These are phyloP conservation scores for Mrakia blollopis DNA, from an alignment of 768 basidiomycete species.

Conservation along the genomic window DNA sequence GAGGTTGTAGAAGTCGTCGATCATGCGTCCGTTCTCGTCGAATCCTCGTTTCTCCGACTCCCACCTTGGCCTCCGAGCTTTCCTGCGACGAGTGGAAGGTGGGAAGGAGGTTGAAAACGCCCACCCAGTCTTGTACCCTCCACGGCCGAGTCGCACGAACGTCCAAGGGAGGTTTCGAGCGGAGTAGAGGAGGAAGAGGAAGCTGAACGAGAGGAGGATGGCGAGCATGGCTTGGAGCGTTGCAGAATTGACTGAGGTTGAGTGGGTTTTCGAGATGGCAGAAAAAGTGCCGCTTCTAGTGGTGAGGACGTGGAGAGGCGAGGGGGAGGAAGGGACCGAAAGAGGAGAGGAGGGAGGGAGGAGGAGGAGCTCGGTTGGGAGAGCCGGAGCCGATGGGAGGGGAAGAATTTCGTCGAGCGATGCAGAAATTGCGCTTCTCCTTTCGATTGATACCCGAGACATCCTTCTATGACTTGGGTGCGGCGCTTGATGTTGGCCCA, in stretches of 20 bases:
- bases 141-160: constrained; percentile 2
- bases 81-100: not conserved
- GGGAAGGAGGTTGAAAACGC: not conserved
- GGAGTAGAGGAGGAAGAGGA: constrained; percentile 7
- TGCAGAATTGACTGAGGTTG: constrained; percentile 5
- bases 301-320: not conserved
- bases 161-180: constrained; percentile 10
- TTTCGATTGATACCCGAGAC: not conserved
- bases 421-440: too few species aligned
- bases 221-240: constrained; percentile 13
- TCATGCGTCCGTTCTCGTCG: not conserved
- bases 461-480: too few species aligned
- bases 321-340: not conserved
- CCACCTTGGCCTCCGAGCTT: not conserved
- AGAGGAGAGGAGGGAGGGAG: too few species aligned
- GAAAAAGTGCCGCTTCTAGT: not conserved
- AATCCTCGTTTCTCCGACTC: not conserved
- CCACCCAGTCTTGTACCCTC: constrained; percentile 1
- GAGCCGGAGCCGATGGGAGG: too few species aligned
- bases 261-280: not conserved
- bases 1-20: not conserved
- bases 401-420: too few species aligned
- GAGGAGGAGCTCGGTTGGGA: too few species aligned
- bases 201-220: constrained; percentile 6
- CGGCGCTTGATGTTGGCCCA: too few species aligned